These are phyloP conservation scores for Fusarium citri DNA, from an alignment of 2,329 filamentous ascomycete genomes.

Conservation along the genomic window DNA sequence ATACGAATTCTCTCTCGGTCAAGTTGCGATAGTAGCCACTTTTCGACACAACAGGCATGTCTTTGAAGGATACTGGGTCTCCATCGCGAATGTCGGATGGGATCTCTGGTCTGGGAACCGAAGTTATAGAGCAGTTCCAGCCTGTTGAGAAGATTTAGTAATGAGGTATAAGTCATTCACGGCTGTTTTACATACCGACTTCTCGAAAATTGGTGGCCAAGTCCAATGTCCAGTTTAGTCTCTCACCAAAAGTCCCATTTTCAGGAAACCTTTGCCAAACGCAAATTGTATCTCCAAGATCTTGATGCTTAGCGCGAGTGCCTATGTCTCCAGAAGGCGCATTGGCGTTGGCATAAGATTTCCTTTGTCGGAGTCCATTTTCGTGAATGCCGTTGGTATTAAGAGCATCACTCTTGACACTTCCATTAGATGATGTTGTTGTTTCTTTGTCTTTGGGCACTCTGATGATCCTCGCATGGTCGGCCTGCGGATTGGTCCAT, in stretches of 20 bases:
- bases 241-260: conserved; percentile 58
- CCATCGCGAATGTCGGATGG: conserved; percentile 50
- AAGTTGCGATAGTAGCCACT: conserved; percentile 60
- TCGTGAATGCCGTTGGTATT: not conserved
- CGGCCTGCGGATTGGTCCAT: conserved; percentile 67
- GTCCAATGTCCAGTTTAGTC: conserved; percentile 68
- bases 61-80: conserved; percentile 55
- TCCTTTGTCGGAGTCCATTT: conserved; percentile 39
- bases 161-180: not conserved
- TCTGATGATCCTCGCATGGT: conserved; percentile 63
- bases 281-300: conserved; percentile 58
- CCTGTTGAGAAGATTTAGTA: conserved; percentile 47
- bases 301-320: not conserved
- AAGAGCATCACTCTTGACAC: not conserved
- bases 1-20: conserved; percentile 59
- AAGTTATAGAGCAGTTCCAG: conserved; percentile 68
- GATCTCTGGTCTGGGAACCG: conserved; percentile 60
- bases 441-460: conserved; percentile 32
- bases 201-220: conserved; percentile 66
- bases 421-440: not conserved
- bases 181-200: conserved; percentile 56
- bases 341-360: not conserved
- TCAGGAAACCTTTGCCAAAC: conserved; percentile 71
- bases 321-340: conserved; percentile 2
- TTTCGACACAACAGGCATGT: conserved; percentile 56